Conservation (phyloP, 2,329 filamentous ascomycete species). For the Pestalotiopsis sp. region DNA sequence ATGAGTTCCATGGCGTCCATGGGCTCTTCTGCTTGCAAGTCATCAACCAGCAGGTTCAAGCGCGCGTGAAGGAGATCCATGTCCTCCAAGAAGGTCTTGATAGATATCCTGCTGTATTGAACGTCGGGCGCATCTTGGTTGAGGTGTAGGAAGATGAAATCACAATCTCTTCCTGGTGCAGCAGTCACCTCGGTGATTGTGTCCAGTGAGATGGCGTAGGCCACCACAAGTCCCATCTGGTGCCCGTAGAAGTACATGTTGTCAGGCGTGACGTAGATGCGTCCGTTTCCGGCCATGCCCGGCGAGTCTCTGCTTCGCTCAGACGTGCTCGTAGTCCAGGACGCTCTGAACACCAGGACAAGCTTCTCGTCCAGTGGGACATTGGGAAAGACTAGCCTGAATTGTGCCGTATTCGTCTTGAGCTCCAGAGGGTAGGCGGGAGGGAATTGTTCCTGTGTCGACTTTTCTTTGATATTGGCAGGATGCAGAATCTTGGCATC, state of each 20-base stretch:
- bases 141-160: constrained; percentile 86
- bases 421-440: constrained; percentile 80
- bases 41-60: constrained; percentile 82
- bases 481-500: constrained; percentile 36
- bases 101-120: constrained; percentile 73
- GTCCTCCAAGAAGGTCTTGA: constrained; percentile 93
- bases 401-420: constrained; percentile 88
- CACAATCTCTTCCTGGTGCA: constrained; percentile 86
- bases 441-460: constrained; percentile 62
- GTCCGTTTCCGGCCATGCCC: constrained; percentile 66
- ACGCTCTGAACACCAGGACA: constrained; percentile 88
- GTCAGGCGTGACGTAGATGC: constrained; percentile 84
- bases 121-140: constrained; percentile 63
- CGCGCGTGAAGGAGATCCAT: constrained; percentile 80
- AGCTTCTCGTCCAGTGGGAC: constrained; percentile 78
- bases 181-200: constrained; percentile 87
- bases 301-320: constrained; percentile 44
- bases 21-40: constrained; percentile 73
- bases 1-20: constrained; percentile 71
- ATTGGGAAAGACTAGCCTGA: constrained; percentile 85
- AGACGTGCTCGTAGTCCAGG: constrained; percentile 67
- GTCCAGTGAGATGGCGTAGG: constrained; percentile 75
- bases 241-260: constrained; percentile 97
- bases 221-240: constrained; percentile 86
- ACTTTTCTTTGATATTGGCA: constrained; percentile 28